Percentiles rank a stretch among this genome's conserved stretches.
These are phyloP conservation scores for Geranium incanum DNA, from an alignment of 441 rosid species.

Conservation along the genomic window DNA sequence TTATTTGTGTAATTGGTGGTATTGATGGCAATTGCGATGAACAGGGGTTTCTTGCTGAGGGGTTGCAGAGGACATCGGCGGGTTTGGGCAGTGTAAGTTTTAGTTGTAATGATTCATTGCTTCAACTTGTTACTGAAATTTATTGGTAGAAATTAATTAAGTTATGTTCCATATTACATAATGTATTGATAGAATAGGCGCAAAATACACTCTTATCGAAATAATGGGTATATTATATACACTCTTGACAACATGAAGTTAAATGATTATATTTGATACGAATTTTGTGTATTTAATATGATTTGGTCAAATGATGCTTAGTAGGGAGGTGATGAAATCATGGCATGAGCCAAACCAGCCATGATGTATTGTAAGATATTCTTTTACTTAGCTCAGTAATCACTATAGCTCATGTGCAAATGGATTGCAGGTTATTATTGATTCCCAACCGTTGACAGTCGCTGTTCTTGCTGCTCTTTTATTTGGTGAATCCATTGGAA, in stretches of 20 bases:
- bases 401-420: not conserved
- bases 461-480: constrained; percentile 75
- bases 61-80: constrained; percentile 81
- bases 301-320: not conserved
- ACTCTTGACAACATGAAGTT: not conserved
- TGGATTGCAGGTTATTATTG: constrained; percentile 69
- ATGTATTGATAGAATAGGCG: not conserved
- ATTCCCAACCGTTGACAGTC: constrained; percentile 84
- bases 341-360: not conserved
- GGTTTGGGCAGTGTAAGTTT: constrained; percentile 82
- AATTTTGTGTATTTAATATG: not conserved
- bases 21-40: constrained; percentile 19
- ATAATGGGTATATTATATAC: not conserved
- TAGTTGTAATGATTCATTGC: not conserved
- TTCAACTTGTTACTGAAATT: too few species aligned
- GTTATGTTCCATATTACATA: not conserved
- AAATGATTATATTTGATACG: not conserved
- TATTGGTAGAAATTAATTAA: not conserved
- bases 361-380: not conserved
- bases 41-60: constrained; percentile 87
- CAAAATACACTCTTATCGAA: too few species aligned
- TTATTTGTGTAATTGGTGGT: not conserved
- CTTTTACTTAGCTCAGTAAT: not conserved
- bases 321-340: not conserved
- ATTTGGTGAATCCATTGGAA: constrained; percentile 77